phyloP scores from a whole-genome alignment of 2,329 filamentous ascomycete genomes.

The Lojkania enalia region DNA sequence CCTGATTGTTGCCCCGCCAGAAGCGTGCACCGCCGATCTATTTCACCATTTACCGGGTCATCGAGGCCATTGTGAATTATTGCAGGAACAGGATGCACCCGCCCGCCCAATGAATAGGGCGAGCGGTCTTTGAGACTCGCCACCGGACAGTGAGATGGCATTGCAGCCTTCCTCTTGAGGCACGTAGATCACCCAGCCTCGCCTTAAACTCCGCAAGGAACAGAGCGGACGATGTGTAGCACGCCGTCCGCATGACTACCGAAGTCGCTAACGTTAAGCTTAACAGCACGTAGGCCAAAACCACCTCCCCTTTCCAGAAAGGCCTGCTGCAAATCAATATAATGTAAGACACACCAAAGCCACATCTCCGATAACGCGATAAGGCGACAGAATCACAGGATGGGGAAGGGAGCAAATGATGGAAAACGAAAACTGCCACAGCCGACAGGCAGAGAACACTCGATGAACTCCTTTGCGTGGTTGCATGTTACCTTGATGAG shows the following conservation, averaged over 20 bases:
- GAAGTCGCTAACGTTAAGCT: conserved; percentile 37
- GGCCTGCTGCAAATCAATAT: conserved; percentile 33
- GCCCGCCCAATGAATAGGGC: neutral
- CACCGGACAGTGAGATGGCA: conserved; percentile 1
- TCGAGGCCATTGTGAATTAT: conserved; percentile 1
- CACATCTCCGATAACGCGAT: conserved; percentile 33
- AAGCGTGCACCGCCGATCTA: conserved; percentile 7
- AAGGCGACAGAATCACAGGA: conserved; percentile 12
- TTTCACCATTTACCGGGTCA: conserved; percentile 11
- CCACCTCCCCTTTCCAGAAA: conserved; percentile 37
- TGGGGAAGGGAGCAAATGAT: conserved; percentile 5
- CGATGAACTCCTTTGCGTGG: neutral
- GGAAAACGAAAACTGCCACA: conserved; percentile 1
- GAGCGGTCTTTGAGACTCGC: neutral
- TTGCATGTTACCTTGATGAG: conserved; percentile 2
- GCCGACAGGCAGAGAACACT: conserved; percentile 7
- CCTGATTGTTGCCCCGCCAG: conserved; percentile 4
- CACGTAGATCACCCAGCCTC: conserved; percentile 9
- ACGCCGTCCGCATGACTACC: conserved; percentile 24
- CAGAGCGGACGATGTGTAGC: conserved; percentile 8
- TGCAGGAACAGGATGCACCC: neutral
- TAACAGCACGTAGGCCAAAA: conserved; percentile 35
- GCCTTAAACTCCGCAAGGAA: conserved; percentile 7
- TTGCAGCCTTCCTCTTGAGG: conserved; percentile 21
- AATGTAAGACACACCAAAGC: conserved; percentile 21